Evolutionary conservation across 768 basidiomycete genomes (phyloP), one percentile per base, ranked within the genome.

Genomic region (Symmetrospora coprosmae): DNA sequence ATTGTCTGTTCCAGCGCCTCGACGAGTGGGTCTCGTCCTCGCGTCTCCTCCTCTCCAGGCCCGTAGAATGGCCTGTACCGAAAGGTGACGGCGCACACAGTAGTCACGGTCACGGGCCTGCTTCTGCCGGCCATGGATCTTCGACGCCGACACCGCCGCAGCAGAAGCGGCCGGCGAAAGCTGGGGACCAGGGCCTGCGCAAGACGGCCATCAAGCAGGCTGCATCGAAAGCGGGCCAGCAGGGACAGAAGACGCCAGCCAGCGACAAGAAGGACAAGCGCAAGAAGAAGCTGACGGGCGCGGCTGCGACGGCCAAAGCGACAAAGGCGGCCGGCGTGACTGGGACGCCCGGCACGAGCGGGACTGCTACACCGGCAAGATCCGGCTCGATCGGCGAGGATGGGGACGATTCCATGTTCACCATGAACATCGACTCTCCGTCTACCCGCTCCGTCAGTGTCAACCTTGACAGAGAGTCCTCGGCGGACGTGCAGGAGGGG

Each of bases 1-100:
- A 25, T 45, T 30, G 33, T 34, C 17, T n/a, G 21, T 21, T 9
- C 39, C 51, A 69, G 69, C 90, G 94, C 64, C 77, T 97, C 38
- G 94, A 99, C 71, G 94, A 94, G 55, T 99, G 94, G 94, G 84
- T 99, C 23, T 75, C 85, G 14, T 87, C 86, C 16, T 84, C 86
- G 1, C 81, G 92, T 38, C 79, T 99, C 59, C 79, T 97, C 39
- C 76, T 91, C 43, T 78, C 75, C 61, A 79, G 84, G 65, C 90
- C 94, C 69, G 79, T 99, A 65, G 90, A 97, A 73, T 92, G 87
- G 89, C 92, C 94, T 2, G 65, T 71, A 14, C 64, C 73, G 4
- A 58, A 58, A 47, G n/a, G n/a, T n/a, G n/a, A n/a, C n/a, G 55
- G 46, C 7, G 43, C 55, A 11, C 31, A 31, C 27, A 43, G 41